Base-by-base conservation (phyloP, 139 green algal genomes). In the Dunaliella sp. region DNA sequence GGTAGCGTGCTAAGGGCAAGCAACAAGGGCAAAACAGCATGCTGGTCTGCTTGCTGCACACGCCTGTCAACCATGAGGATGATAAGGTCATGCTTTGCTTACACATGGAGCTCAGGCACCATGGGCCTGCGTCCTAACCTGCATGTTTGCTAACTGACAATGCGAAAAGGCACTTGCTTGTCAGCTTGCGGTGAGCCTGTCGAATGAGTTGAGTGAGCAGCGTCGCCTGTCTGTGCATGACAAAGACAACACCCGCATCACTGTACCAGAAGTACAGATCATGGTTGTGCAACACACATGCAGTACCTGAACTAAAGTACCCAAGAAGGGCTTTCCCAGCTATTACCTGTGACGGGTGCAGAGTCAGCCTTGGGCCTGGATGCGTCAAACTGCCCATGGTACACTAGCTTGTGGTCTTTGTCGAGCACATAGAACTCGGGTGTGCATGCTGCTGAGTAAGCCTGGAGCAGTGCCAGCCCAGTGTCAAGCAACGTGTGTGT, bases 401-500 rank as follows among this genome's bases (percentile, higher is more conserved):
- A 84, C 28, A 28, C 38, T 1, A 84, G 80, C 37, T 75, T 84
- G 38, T 84, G 80, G 28, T 84, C 80, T 31, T 75, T 31, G 2
- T n/a, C 36, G 24, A 83, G 79, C 36, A 73, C 80, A 72, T 84
- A 84, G 38, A 84, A 84, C 89, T 87, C 84, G 24, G 83, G 86
- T 1, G 86, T 89, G 86, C 86, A 89, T 38, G 87, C 87, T 2
- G 95, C 95, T 25, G 85, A 84, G 89, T 97, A 98, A 0, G 89
- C 90, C 88, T 90, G 85, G n/a, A n/a, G n/a, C n/a, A n/a, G n/a
- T n/a, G n/a, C n/a, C n/a, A n/a, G n/a, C n/a, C n/a, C n/a, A n/a
- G n/a, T n/a, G n/a, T n/a, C n/a, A n/a, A n/a, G n/a, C n/a, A n/a
- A n/a, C n/a, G n/a, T n/a, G n/a, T n/a, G n/a, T n/a, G n/a, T n/a